Conservation (phyloP, 495 filamentous ascomycete genomes). For the Neurospora sp. region DNA sequence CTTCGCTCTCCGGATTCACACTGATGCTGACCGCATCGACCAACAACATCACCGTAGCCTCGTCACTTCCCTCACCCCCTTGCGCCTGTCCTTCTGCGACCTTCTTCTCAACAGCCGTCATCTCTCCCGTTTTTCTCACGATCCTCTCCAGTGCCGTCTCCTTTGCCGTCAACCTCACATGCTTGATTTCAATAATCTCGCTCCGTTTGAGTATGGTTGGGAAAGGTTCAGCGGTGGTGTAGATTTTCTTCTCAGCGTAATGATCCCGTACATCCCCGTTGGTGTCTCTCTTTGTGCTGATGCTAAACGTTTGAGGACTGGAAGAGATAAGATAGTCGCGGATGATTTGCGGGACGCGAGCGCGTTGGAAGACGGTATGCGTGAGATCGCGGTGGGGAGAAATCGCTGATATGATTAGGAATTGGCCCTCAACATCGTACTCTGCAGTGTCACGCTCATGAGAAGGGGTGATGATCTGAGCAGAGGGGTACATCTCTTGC, state of each 20-base stretch:
- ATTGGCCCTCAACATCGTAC: conserved; percentile 84
- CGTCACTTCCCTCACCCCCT: conserved; percentile 24
- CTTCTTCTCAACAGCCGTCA: conserved; percentile 62
- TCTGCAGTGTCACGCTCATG: conserved; percentile 30
- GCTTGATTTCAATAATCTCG: conserved; percentile 63
- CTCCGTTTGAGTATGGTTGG: conserved; percentile 84
- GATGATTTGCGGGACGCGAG: conserved; percentile 70
- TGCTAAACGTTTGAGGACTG: conserved; percentile 61
- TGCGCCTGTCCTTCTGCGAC: conserved; percentile 58
- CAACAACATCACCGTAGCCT: conserved; percentile 46
- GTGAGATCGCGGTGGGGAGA: conserved; percentile 69
- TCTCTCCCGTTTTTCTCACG: conserved; percentile 78
- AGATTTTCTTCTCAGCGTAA: conserved; percentile 78
- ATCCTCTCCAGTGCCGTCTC: conserved; percentile 90
- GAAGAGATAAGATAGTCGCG: conserved; percentile 75
- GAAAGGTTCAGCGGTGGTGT: conserved; percentile 75
- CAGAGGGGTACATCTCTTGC: conserved; percentile 81
- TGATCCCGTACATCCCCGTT: conserved; percentile 55
- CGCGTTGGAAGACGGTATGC: conserved; percentile 82
- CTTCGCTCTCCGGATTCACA: conserved; percentile 55
- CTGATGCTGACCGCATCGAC: conserved; percentile 65
- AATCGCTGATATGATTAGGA: conserved; percentile 71
- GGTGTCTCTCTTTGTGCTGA: conserved; percentile 57
- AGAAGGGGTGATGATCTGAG: conserved; percentile 65
- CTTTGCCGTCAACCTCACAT: conserved; percentile 57